These are phyloP conservation scores for Alternaria sp. DNA, from an alignment of 2,329 filamentous ascomycete species.

Conservation along the genomic window DNA sequence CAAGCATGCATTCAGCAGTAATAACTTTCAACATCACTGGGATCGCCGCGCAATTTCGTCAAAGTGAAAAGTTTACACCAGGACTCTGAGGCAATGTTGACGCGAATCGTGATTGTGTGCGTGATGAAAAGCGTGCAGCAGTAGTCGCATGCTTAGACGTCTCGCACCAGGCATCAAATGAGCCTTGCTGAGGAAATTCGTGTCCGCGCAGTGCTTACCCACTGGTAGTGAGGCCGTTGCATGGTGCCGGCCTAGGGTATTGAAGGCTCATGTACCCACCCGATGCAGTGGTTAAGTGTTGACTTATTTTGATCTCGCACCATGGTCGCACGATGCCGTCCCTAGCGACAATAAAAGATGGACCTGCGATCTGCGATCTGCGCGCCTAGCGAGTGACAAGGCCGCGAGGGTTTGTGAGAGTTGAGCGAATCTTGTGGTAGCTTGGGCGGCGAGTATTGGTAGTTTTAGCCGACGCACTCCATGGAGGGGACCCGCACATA, in stretches of 20 bases:
- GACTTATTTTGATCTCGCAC: background rate
- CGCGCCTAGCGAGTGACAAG: background rate
- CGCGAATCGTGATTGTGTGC: background rate
- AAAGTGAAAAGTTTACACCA: background rate
- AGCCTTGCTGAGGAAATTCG: background rate
- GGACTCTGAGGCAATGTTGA: background rate
- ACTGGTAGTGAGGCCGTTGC: background rate
- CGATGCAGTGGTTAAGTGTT: background rate
- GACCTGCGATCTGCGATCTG: background rate
- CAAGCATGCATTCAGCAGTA: background rate
- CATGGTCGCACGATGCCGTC: background rate
- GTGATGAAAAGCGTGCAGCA: background rate
- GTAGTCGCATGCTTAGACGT: background rate
- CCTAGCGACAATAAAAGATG: background rate
- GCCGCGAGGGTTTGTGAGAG: background rate
- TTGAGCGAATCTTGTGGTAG: background rate
- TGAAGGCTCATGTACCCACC: background rate
- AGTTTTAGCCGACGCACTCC: background rate
- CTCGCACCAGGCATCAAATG: background rate
- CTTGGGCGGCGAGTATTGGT: background rate
- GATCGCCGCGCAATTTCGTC: background rate
- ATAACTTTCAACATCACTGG: background rate
- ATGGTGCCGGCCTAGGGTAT: slow-evolving; percentile 1
- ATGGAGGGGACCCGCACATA: slow-evolving; percentile 3
- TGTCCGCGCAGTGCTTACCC: background rate